Evolutionary conservation across 805 yeast species (phyloP).

Genomic region (Myxozyma geophila): DNA sequence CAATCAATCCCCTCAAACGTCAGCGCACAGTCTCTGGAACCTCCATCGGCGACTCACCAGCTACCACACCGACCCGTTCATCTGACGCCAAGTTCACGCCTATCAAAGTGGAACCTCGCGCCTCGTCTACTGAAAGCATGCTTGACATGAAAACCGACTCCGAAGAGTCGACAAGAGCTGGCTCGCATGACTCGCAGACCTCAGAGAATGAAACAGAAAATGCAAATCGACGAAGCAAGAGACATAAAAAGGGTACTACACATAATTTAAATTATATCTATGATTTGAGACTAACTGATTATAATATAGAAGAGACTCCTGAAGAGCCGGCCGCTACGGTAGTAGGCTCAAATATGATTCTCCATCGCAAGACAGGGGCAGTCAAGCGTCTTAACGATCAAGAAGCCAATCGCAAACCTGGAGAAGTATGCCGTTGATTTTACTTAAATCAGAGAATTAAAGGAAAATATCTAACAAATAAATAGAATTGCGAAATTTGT

Average conservation of each 20-base stretch:
- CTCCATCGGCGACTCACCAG: conserved; percentile 2
- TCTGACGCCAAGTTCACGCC: background rate
- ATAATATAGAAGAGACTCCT: background rate
- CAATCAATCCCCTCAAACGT: conserved; percentile 28
- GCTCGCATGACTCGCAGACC: background rate
- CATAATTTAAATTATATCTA: background rate
- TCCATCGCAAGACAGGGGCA: conserved; percentile 24
- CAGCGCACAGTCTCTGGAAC: conserved; percentile 27
- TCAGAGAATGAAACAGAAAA: background rate
- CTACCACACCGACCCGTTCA: background rate
- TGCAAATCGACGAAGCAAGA: conserved; percentile 24
- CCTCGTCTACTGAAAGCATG: background rate
- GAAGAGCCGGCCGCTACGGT: conserved; percentile 19
- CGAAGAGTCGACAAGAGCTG: background rate
- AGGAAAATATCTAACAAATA: background rate
- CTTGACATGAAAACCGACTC: conserved; percentile 6
- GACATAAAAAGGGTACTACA: conserved; percentile 3
- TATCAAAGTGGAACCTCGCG: background rate
- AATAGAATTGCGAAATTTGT: conserved; percentile 41
- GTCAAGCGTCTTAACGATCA: conserved; percentile 21
- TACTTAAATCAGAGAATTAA: background rate
- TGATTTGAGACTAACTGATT: background rate
- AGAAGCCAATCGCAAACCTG: conserved; percentile 17
- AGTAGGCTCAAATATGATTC: conserved; percentile 27
- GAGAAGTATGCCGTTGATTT: conserved; percentile 16